Evolutionary conservation across 257 asterid species (phyloP), one percentile per base, ranked within the genome.

Genomic region (Catharanthus roseus): DNA sequence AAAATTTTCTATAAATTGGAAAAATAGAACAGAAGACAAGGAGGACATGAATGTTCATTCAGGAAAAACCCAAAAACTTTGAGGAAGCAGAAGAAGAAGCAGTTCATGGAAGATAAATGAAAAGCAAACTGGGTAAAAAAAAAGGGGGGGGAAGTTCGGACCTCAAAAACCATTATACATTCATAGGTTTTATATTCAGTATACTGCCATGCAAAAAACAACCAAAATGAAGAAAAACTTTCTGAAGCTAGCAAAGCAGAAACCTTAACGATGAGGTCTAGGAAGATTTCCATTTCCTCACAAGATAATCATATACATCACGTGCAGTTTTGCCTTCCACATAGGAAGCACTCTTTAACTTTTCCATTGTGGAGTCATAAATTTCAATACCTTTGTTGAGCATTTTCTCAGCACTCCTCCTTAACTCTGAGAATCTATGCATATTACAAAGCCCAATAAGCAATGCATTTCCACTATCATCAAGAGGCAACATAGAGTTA

Each of bases 371-470:
- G 36, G 93, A 68, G 72, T 85, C 91, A 50, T 77, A 75, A 44
- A 89, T 80, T 33, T 83, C 80, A 57, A 87, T 83, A 76, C 77
- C 81, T 67, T 82, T 84, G 47, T 80, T 88, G 62, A 89, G 85
- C 89, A 89, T 89, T 79, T 83, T 82, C 74, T 86, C 93, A 26
- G 85, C 85, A 70, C 71, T 86, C 83, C 87, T 83, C 76, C 78
- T 87, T 55, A 87, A 78, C 72, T 89, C 96, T 0, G 84, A 51
- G 28, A 86, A 72, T 77, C 96, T 84, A 71, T 81, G 83, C 78
- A 89, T 23, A 57, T 80, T 71, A 82, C 91, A 84, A 36, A 89
- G 82, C 70, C 96, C 96, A 76, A 83, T 77, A 73, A 89, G 93
- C 79, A 84, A 84, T 2, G 83, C 85, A 77, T 89, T 89, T 66